Evolutionary conservation across 2,329 filamentous ascomycete species (phyloP).

Genomic region (Arthrobotrys megalospora): DNA sequence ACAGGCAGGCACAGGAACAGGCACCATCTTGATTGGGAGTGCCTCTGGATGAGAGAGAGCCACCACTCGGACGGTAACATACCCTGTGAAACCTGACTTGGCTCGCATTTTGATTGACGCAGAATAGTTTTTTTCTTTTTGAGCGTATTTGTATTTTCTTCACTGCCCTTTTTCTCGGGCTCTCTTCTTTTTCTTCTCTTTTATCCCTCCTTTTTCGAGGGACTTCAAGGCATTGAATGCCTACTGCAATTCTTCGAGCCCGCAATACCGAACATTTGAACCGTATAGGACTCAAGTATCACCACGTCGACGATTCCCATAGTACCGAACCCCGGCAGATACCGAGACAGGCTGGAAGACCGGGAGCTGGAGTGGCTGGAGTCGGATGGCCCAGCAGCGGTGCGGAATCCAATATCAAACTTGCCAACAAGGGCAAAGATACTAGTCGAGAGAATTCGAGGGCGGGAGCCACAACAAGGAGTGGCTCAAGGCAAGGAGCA

Average conservation of each 20-base stretch:
- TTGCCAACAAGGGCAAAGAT: constrained; percentile 30
- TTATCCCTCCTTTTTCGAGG: constrained; percentile 50
- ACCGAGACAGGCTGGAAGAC: constrained; percentile 45
- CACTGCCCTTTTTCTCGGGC: constrained; percentile 18
- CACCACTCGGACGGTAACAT: constrained; percentile 51
- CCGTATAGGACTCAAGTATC: constrained; percentile 47
- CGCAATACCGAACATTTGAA: constrained; percentile 44
- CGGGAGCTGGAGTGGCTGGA: constrained; percentile 48
- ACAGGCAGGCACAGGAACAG: constrained; percentile 58
- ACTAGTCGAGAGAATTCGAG: background rate
- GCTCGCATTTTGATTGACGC: constrained; percentile 58
- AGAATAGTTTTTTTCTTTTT: constrained; percentile 48
- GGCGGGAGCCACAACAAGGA: constrained; percentile 22
- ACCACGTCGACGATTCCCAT: constrained; percentile 32
- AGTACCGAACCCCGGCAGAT: constrained; percentile 21
- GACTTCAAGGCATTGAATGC: constrained; percentile 55
- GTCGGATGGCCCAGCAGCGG: constrained; percentile 38
- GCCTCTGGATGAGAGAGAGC: constrained; percentile 41
- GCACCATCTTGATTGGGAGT: constrained; percentile 54
- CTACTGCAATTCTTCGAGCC: constrained; percentile 55
- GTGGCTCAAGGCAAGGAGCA: background rate
- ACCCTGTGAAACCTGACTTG: constrained; percentile 56
- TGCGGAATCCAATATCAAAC: constrained; percentile 27
- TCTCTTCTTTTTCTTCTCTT: constrained; percentile 29
- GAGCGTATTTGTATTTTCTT: constrained; percentile 32